Conservation (phyloP, 345 rosid species). For the Citrus glauca region DNA sequence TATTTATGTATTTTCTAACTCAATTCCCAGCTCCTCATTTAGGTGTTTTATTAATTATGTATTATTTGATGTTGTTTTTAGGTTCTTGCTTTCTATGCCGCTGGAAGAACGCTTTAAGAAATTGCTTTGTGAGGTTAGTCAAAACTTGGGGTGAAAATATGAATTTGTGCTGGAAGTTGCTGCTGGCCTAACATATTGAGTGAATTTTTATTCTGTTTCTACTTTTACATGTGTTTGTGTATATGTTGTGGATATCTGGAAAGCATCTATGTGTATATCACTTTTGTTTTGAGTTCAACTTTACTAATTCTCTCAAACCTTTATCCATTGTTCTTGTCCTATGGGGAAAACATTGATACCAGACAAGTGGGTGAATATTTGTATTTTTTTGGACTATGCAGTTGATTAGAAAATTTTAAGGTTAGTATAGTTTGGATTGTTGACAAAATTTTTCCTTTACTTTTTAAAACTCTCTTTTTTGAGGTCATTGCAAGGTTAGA, state of each 20-base stretch:
- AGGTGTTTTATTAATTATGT: background rate
- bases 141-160: background rate
- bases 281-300: background rate
- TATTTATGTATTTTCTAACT: background rate
- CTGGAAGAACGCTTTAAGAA: slow-evolving; percentile 65
- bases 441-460: background rate
- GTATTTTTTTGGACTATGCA: background rate
- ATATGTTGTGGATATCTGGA: background rate
- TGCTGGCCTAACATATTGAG: background rate
- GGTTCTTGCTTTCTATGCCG: slow-evolving; percentile 59
- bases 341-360: background rate
- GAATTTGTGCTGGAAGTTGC: background rate
- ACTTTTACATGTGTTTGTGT: background rate
- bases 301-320: background rate
- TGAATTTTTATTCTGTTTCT: background rate
- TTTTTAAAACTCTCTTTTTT: background rate
- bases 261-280: background rate
- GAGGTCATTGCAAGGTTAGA: background rate
- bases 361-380: background rate
- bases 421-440: background rate
- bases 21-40: background rate
- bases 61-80: slow-evolving; percentile 33
- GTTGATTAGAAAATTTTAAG: background rate
- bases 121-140: slow-evolving; percentile 72
- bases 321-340: background rate